Evolutionary conservation across 176 grass and related monocot species (phyloP), one percentile per base, ranked within the genome.

Genomic region (Guadua angustifolia): DNA sequence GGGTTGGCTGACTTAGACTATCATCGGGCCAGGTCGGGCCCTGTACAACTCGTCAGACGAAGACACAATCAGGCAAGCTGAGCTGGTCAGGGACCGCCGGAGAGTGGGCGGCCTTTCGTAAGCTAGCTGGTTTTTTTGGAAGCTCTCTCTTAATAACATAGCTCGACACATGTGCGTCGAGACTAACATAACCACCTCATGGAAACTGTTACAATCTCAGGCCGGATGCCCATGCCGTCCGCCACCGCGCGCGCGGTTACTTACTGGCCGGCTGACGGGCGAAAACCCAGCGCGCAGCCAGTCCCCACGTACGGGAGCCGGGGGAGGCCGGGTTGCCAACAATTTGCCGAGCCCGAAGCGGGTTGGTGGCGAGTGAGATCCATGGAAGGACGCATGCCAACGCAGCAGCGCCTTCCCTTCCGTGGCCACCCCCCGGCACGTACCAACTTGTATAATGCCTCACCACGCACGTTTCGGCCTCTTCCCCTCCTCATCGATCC

Each of bases 381-480:
- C 3, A 60, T 12, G 21, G 50, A 52, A 9, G 74, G 46, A 9
- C 86, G 86, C 83, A 11, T 45, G 43, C 9, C 43, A 44, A 44
- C 43, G 43, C 43, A 45, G 43, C 10, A 45, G 43, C 43, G 43
- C 43, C 43, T 45, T 45, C 86, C 6, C 61, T 22, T 82, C 22
- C 66, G 12, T 74, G 32, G 25, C 73, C 83, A 59, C 83, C 57
- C 73, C 18, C 62, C 24, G 13, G 83, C 88, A 83, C 71, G 83
- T 52, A 40, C 74, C 88, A 74, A 51, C 68, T 79, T 75, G 84
- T 80, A 90, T 76, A 67, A 85, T 65, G 21, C 87, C 78, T 69
- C 61, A 19, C 63, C 71, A 22, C 83, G 83, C 83, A 82, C 71
- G 83, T 82, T 83, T 26, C 45, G 78, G 71, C 78, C 71, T 79